phyloP scores from a whole-genome alignment of 2,329 filamentous ascomycete species.

The Apiospora saccharicola region DNA sequence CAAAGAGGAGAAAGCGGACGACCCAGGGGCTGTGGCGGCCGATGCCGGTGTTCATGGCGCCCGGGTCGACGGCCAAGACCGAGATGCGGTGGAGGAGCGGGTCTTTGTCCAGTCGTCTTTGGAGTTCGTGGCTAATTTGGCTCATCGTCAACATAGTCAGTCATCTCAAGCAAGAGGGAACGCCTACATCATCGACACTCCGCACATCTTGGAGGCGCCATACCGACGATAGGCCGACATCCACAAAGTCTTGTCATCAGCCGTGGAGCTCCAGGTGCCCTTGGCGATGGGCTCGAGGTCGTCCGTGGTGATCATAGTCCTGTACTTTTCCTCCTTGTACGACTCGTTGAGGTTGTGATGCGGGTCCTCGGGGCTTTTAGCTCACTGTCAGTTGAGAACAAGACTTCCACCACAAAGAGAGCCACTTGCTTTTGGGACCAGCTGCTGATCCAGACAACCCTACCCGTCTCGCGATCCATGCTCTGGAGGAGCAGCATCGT shows the following conservation, averaged over 20 bases:
- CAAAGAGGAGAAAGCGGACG: background rate
- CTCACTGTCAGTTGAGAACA: background rate
- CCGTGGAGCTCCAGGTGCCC: background rate
- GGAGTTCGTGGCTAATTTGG: background rate
- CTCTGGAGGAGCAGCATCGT: slow-evolving; percentile 22
- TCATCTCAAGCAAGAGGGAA: too few relatives aligned
- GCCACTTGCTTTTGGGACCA: background rate
- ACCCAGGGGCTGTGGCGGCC: background rate
- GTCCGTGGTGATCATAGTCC: background rate
- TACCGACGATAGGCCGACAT: background rate
- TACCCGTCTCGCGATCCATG: background rate
- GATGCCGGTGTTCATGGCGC: background rate
- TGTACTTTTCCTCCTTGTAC: background rate
- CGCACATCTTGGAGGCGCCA: background rate
- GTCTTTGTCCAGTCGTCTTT: background rate
- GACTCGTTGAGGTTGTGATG: background rate
- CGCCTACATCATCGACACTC: background rate
- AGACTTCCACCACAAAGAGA: background rate
- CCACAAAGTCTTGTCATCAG: background rate
- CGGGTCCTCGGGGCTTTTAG: background rate
- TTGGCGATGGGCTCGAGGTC: background rate
- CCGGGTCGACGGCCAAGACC: background rate
- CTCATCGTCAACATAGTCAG: too few relatives aligned
- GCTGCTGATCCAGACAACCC: background rate
- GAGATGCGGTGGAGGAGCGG: background rate